Conservation (phyloP, 2,329 filamentous ascomycete species). For the Xenoacremonium recifei region DNA sequence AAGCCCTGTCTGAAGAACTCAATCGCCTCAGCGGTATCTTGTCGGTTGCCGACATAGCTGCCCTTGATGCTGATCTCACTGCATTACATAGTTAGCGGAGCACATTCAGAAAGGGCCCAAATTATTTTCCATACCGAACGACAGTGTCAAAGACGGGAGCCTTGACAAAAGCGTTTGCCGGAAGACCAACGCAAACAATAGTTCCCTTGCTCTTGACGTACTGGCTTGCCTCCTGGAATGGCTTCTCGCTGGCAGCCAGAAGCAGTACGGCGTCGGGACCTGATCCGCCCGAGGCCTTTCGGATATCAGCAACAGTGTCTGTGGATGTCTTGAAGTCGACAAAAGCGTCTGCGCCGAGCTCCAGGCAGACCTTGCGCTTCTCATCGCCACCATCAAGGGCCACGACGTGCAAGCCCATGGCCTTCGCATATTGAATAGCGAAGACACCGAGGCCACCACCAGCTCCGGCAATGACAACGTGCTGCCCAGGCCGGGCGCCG, state of each 20-base stretch:
- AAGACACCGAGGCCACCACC: constrained; percentile 78
- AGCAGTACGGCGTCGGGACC: constrained; percentile 87
- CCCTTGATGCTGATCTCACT: constrained; percentile 91
- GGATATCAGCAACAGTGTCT: constrained; percentile 81
- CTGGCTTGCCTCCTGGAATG: constrained; percentile 89
- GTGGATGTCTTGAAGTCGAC: constrained; percentile 77
- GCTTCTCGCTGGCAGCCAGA: constrained; percentile 83
- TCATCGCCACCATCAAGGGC: constrained; percentile 82
- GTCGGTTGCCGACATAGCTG: constrained; percentile 89
- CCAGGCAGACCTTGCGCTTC: constrained; percentile 68
- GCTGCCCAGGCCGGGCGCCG: constrained; percentile 69
- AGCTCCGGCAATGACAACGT: constrained; percentile 80
- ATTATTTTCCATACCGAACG: constrained; percentile 43
- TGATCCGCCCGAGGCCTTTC: constrained; percentile 72
- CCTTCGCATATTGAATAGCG: constrained; percentile 84
- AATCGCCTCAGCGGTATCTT: constrained; percentile 83
- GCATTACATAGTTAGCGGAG: constrained; percentile 4
- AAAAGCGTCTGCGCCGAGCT: constrained; percentile 70
- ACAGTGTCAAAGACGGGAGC: constrained; percentile 90
- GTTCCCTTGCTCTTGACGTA: constrained; percentile 82
- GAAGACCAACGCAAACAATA: constrained; percentile 87
- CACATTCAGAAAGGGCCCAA: accelerated
- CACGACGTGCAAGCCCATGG: constrained; percentile 80
- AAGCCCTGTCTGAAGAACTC: constrained; percentile 84
- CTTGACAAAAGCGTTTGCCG: constrained; percentile 73